Evolutionary conservation across 179 eudicot species (phyloP).

Genomic region (Silene vulgaris): DNA sequence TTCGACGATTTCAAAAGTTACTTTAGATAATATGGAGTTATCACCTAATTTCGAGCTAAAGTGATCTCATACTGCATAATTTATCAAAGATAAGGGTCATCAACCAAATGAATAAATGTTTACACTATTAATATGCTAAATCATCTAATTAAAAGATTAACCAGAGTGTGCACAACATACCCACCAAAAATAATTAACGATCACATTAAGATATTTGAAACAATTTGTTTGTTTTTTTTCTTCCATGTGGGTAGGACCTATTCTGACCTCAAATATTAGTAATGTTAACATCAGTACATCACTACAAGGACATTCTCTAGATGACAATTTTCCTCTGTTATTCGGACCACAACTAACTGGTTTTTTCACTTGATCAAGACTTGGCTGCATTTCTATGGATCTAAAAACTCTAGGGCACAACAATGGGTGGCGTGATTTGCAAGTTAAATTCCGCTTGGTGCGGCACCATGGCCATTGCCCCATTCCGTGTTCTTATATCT

Average conservation of each 20-base stretch:
- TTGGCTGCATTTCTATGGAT: conserved; percentile 14
- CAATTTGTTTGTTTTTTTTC: neutral
- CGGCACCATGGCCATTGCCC: conserved; percentile 10
- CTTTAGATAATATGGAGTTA: too few species aligned
- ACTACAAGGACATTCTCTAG: conserved; percentile 13
- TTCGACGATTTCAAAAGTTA: too few species aligned
- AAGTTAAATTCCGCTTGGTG: neutral
- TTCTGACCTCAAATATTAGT: conserved; percentile 14
- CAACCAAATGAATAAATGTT: too few species aligned
- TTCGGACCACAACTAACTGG: conserved; percentile 16
- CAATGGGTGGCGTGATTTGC: neutral
- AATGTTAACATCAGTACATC: conserved; percentile 12
- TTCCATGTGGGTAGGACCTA: conserved; percentile 13
- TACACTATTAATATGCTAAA: too few species aligned
- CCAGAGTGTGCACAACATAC: too few species aligned
- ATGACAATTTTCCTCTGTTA: neutral
- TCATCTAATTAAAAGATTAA: too few species aligned
- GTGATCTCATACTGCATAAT: too few species aligned
- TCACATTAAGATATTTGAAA: too few species aligned
- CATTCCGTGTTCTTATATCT: conserved; percentile 10
- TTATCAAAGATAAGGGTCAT: too few species aligned
- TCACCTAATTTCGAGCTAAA: too few species aligned
- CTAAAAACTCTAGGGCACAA: conserved; percentile 11
- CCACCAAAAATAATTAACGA: too few species aligned
- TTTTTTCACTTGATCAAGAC: conserved; percentile 13